A percentile compares a stretch with the other conserved stretches of the same genome.
phyloP scores from a whole-genome alignment of 78 protist species.

The Dictyostelium citrinum region DNA sequence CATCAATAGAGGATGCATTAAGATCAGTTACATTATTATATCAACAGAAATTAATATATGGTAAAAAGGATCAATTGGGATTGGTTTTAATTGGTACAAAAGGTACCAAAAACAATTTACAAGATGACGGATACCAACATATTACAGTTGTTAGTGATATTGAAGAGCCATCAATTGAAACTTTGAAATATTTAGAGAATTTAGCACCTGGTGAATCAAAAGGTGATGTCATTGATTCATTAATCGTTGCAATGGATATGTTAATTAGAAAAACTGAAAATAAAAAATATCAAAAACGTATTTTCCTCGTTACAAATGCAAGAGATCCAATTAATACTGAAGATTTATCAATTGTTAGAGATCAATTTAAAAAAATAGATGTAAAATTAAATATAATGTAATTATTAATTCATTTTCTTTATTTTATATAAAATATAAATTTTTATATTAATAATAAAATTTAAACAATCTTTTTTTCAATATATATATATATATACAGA shows the following conservation, averaged over 20 bases:
- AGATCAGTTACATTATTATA: constrained; percentile 59
- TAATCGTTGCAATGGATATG: constrained; percentile 85
- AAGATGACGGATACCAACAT: constrained; percentile 78
- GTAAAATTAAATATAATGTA: constrained; percentile 81
- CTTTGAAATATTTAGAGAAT: constrained; percentile 29
- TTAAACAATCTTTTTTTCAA: neutral
- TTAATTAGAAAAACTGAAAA: constrained; percentile 63
- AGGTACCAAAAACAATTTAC: constrained; percentile 63
- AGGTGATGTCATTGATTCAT: constrained; percentile 81
- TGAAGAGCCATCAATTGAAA: constrained; percentile 55
- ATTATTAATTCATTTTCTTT: neutral
- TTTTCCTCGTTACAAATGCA: constrained; percentile 80
- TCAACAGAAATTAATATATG: constrained; percentile 77
- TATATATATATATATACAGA: neutral
- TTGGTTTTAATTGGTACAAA: constrained; percentile 74
- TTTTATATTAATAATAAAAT: neutral
- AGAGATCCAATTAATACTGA: constrained; percentile 69
- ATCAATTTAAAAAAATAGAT: constrained; percentile 64
- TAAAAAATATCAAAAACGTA: constrained; percentile 74
- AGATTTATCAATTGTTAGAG: constrained; percentile 38
- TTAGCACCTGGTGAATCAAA: constrained; percentile 52
- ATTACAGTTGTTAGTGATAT: constrained; percentile 47
- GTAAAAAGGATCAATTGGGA: constrained; percentile 76
- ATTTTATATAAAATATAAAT: neutral
- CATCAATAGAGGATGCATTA: constrained; percentile 77